phyloP scores from a whole-genome alignment of 257 asterid species.

The Euphrasia confusa region DNA sequence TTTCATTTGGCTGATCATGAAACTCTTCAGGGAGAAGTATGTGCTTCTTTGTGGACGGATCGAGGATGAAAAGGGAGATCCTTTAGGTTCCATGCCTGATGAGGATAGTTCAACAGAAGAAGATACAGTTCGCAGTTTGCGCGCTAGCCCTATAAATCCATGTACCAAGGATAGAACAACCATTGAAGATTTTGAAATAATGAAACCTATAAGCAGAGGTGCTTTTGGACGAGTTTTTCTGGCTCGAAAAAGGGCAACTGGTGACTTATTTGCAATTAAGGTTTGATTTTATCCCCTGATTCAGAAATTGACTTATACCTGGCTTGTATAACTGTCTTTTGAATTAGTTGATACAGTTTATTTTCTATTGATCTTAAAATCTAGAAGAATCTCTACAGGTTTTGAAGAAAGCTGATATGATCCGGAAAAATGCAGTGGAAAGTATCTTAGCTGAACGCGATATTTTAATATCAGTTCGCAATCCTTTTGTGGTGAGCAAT shows the following conservation, averaged over 20 bases:
- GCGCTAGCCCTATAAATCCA: slow-evolving; percentile 85
- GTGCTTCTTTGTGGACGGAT: slow-evolving; percentile 82
- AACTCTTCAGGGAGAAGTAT: slow-evolving; percentile 82
- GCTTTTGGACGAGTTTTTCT: slow-evolving; percentile 96
- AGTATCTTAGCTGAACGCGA: slow-evolving; percentile 97
- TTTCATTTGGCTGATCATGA: slow-evolving; percentile 27
- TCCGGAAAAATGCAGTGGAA: slow-evolving; percentile 93
- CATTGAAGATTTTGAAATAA: slow-evolving; percentile 96
- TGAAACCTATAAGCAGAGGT: slow-evolving; percentile 97
- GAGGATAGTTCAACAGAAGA: slow-evolving; percentile 79
- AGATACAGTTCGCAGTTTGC: slow-evolving; percentile 75
- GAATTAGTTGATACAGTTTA: slow-evolving; percentile 13
- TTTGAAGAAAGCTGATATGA: slow-evolving; percentile 92
- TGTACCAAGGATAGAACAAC: slow-evolving; percentile 87
- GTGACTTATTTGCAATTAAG: slow-evolving; percentile 97
- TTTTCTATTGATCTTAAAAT: slow-evolving; percentile 20
- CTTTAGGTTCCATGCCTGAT: slow-evolving; percentile 40
- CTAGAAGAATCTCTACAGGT: slow-evolving; percentile 50
- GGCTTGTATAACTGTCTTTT: slow-evolving; percentile 19
- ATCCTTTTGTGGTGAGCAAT: slow-evolving; percentile 95
- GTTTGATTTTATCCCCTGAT: slow-evolving; percentile 34
- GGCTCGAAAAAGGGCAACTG: slow-evolving; percentile 93
- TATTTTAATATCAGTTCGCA: slow-evolving; percentile 90
- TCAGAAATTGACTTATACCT: slow-evolving; percentile 11
- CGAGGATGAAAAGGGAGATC: slow-evolving; percentile 70